phyloP scores from a whole-genome alignment of 2,329 filamentous ascomycete genomes.

The Paraphoma chrysanthemicola region DNA sequence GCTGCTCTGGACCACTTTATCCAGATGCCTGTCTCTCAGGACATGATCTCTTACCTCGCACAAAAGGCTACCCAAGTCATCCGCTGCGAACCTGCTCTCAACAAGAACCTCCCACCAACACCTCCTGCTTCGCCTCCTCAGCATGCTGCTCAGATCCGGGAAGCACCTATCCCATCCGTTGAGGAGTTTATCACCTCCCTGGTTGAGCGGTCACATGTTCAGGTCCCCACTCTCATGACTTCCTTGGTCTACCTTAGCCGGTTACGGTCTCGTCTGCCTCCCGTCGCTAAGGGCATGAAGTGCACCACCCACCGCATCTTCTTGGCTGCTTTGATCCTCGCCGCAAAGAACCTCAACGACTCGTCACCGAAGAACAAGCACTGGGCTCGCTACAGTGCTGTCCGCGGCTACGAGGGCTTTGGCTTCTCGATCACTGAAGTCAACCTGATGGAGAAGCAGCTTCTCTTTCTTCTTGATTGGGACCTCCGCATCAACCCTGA shows the following conservation, averaged over 20 bases:
- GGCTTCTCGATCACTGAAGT: constrained; percentile 95
- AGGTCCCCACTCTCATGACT: constrained; percentile 97
- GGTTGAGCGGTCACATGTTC: constrained; percentile 91
- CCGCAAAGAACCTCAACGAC: constrained; percentile 98
- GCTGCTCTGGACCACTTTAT: constrained; percentile 81
- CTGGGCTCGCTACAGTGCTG: constrained; percentile 92
- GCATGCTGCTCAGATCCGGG: constrained; percentile 55
- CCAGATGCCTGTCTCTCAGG: constrained; percentile 74
- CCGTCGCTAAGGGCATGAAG: constrained; percentile 92
- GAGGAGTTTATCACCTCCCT: constrained; percentile 92
- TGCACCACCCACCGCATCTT: constrained; percentile 99
- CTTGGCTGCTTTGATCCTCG: constrained; percentile 81
- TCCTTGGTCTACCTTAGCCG: constrained; percentile 91
- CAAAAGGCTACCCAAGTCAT: constrained; percentile 79
- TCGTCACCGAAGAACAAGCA: constrained; percentile 99
- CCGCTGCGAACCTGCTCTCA: constrained; percentile 69
- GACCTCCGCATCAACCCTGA: constrained; percentile 84
- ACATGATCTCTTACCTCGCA: constrained; percentile 81
- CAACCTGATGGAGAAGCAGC: constrained; percentile 99
- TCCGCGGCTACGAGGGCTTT: constrained; percentile 76
- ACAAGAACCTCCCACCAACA: constrained; percentile 62
- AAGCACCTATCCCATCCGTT: constrained; percentile 72
- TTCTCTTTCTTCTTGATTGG: constrained; percentile 94
- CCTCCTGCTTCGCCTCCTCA: constrained; percentile 67
- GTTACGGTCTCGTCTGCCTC: constrained; percentile 83